Base-by-base conservation (phyloP, 768 basidiomycete species). In the Pulveroboletus sp. region DNA sequence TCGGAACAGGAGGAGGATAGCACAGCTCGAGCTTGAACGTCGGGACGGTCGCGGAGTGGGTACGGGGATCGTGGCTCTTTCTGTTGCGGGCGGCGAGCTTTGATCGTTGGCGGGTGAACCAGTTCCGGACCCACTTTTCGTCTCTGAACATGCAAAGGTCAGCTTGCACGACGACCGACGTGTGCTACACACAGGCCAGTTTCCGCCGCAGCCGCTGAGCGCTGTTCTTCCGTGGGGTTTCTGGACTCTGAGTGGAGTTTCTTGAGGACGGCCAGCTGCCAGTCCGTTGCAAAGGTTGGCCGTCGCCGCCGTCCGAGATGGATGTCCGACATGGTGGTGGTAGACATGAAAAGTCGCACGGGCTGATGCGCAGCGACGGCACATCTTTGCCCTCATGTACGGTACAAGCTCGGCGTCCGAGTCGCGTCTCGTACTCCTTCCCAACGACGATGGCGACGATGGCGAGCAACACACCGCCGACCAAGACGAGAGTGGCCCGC, bases 371-470 rank as follows among this genome's bases (percentile, higher is more conserved):
- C 39, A 24, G 23, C 24, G 24, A 27, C 27, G 8, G 27, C 27
- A 9, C 25, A 27, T 21, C 52, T 23, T 41, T 24, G 49, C 23
- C n/a, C 23, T 45, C 45, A 40, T 67, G 35, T 60, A 66, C n/a
- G 57, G 58, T 39, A 57, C 65, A 45, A 68, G 67, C 52, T 73
- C 76, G 4, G 71, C 77, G 31, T 71, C n/a, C n/a, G n/a, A n/a
- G n/a, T n/a, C 84, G 13, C 81, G 80, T 16, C 77, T 87, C 40
- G 77, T 87, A 45, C 78, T 87, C 25, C 77, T 85, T 31, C 80
- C 81, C 40, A 73, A 83, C 59, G 68, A 71, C 13, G 79, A 81
- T 20, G 73, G 75, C 45, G 50, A 27, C n/a, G 57, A 63, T 43
- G 59, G 17, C 17, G 35, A 20, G 34, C 13, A 59, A 13, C 65